A percentile compares a stretch with the other conserved stretches of the same genome.
Conservation (phyloP, 352 stramenopile species). For the Phytophthora uliginosa region DNA sequence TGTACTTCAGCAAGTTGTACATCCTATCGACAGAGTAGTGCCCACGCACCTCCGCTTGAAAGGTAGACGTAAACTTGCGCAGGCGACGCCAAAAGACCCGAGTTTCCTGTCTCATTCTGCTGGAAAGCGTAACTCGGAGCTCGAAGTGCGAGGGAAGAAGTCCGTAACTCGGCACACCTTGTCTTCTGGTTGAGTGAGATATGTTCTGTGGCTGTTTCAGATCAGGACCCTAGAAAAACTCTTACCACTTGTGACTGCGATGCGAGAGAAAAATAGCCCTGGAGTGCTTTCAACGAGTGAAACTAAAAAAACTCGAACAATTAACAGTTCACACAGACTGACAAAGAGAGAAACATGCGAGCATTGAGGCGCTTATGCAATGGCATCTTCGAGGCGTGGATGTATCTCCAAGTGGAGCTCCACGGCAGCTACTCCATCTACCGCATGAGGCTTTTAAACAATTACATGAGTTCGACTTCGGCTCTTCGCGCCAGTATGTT, state of each 20-base stretch:
- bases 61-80: slow-evolving; percentile 13
- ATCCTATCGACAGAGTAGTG: slow-evolving; percentile 47
- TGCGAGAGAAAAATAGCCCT: neutral
- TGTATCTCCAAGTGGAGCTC: slow-evolving; percentile 47
- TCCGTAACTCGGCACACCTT: no score
- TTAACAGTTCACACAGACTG: neutral
- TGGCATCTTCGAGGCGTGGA: slow-evolving; percentile 30
- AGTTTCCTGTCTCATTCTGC: slow-evolving; percentile 3
- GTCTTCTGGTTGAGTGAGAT: neutral
- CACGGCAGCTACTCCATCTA: slow-evolving; percentile 49
- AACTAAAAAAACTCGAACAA: neutral
- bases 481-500: slow-evolving; percentile 15
- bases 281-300: neutral
- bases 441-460: slow-evolving; percentile 21
- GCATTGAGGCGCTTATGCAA: slow-evolving; percentile 4
- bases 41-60: slow-evolving; percentile 50
- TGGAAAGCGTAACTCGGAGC: no score
- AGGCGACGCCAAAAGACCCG: slow-evolving; percentile 3
- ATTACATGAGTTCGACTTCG: slow-evolving; percentile 24
- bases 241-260: neutral
- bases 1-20: slow-evolving; percentile 17
- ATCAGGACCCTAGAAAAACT: neutral
- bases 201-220: neutral
- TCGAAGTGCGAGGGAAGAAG: no score
- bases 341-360: slow-evolving; percentile 3